Conservation (phyloP, 805 yeast genomes). For the Candida dajiaensis region DNA sequence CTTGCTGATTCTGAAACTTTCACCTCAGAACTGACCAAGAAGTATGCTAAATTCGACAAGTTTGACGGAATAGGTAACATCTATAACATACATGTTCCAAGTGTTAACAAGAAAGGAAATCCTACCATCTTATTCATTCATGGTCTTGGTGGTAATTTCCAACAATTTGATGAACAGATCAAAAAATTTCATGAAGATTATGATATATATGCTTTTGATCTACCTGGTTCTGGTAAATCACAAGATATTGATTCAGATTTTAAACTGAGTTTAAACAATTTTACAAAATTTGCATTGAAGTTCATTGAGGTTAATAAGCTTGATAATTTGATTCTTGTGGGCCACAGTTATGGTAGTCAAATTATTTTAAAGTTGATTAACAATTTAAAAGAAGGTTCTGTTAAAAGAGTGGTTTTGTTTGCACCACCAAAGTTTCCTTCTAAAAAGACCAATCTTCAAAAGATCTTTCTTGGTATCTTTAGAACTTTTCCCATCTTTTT, state of each 20-base stretch:
- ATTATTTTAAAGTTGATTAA: constrained; percentile 37
- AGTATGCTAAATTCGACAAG: constrained; percentile 6
- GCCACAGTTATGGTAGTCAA: constrained; percentile 74
- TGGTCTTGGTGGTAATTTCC: constrained; percentile 86
- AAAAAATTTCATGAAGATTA: constrained; percentile 56
- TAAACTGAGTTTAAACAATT: constrained; percentile 13
- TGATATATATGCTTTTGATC: constrained; percentile 64
- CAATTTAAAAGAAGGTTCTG: neutral
- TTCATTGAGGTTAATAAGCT: constrained; percentile 6
- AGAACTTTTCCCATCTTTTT: constrained; percentile 10
- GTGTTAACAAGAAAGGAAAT: constrained; percentile 3
- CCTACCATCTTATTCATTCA: constrained; percentile 59
- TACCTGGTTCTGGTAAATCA: constrained; percentile 77
- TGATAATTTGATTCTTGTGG: constrained; percentile 39
- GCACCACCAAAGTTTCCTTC: constrained; percentile 39
- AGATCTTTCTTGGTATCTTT: constrained; percentile 1
- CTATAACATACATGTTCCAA: constrained; percentile 9
- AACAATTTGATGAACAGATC: constrained; percentile 70
- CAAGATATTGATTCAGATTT: constrained; percentile 3
- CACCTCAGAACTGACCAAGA: constrained; percentile 7
- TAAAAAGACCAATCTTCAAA: constrained; percentile 3
- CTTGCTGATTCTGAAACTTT: constrained; percentile 16
- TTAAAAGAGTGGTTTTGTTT: constrained; percentile 28
- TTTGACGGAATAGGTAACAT: constrained; percentile 12
- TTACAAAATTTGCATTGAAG: constrained; percentile 10